Base-by-base conservation (phyloP, 768 basidiomycete species). In the Trametes maxima region DNA sequence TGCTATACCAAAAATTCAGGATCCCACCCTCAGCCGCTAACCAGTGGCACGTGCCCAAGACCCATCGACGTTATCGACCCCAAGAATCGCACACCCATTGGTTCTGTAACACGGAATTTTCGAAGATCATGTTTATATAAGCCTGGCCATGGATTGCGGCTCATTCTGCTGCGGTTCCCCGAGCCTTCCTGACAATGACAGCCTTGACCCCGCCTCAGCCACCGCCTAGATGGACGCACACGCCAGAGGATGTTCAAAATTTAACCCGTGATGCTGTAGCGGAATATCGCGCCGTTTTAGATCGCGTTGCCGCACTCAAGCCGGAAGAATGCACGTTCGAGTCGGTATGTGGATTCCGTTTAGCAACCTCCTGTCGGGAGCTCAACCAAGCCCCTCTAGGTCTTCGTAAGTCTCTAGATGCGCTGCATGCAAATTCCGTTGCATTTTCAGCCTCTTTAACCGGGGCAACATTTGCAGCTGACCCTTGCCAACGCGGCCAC, bases 171-270 rank as follows among this genome's bases (percentile, higher is more conserved):
- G 28, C 28, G 8, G 28, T 8, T 33, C 28, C 14, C 19, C 17
- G 16, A 50, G 16, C 48, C 5, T 28, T 19, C 3, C 14, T 10
- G 35, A 28, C 6, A 13, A 79, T 81, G 74, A 79, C 82, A 75
- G 69, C 78, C 16, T 65, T 90, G 36, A 80, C 74, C 13, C 83
- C 90, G 33, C 89, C 92, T 1, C 88, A 92, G 67, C 69, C 80
- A 21, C 74, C 90, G 3, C 86, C 85, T 11, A 67, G 72, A 24
- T 92, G 89, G 90, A 78, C 80, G 19, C 89, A 92, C 67, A 77
- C 83, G 17, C 77, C 84, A 0, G 83, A 85, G 57, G 83, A 88
- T 21, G 80, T 93, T 51, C 70, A 78, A 12, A 72, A 69, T 35
- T 71, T 87, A 35, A 85, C 84, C 52, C 83, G 87, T 54, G 77